Conservation (phyloP, 495 filamentous ascomycete species). For the Penicillium robsamsonii region DNA sequence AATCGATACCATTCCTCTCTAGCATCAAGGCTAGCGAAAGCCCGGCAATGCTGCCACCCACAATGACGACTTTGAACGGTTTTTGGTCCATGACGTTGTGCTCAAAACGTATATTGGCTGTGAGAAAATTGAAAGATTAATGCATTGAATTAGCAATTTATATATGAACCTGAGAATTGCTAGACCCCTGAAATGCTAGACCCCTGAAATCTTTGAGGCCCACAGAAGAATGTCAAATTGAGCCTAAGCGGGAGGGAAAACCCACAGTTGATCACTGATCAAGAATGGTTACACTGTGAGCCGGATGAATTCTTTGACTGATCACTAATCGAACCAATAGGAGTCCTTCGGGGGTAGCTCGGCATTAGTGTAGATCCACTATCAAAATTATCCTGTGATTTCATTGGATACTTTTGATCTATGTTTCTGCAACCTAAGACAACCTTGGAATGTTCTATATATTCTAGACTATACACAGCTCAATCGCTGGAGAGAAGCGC, state of each 20-base stretch:
- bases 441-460: too few relatives aligned
- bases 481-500: neutral
- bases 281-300: neutral
- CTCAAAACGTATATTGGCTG: neutral
- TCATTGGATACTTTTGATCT: neutral
- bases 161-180: neutral
- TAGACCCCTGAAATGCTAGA: neutral
- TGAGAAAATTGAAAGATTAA: neutral
- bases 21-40: conserved; percentile 50
- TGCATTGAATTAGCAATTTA: neutral
- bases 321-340: conserved; percentile 8
- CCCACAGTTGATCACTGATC: neutral
- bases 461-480: neutral
- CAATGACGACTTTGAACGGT: conserved; percentile 48
- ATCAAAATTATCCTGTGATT: neutral
- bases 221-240: neutral
- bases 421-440: neutral
- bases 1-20: conserved; percentile 46
- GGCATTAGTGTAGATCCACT: neutral
- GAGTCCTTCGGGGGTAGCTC: neutral
- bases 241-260: neutral
- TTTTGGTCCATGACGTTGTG: neutral
- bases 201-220: neutral
- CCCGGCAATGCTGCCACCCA: conserved; percentile 51
- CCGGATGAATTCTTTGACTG: neutral